Evolutionary conservation across 1,284 basidiomycete species (phyloP), one percentile per base, ranked within the genome.

Genomic region (Puccinia polysora): DNA sequence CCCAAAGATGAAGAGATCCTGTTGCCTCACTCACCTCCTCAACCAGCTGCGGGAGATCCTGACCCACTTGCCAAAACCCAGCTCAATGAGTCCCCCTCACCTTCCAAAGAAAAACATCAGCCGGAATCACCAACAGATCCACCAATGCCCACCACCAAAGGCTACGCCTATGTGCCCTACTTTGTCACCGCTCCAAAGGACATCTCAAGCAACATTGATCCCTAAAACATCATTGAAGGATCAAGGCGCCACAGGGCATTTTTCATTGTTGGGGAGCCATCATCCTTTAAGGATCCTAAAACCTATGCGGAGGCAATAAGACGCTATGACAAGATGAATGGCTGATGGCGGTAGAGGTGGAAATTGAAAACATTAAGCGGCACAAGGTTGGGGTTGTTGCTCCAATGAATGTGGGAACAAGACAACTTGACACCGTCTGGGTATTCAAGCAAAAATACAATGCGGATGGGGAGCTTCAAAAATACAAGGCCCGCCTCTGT

Each of bases 401-500:
- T 7, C 40, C 40, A 43, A 43, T 43, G 40, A 43, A 43, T 8
- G 18, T 18, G 18, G 40, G 40, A 7, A 43, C 40, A 8, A 7
- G 18, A 43, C 18, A 43, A 18, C 50, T 82, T n/a, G 78, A 77
- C 0, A 76, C 60, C 5, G 71, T 75, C 82, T 83, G 81, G 80
- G 78, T 80, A 6, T 82, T 80, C 73, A 75, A 74, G 1, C 76
- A 75, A 63, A 84, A 84, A 65, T 73, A 73, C 18, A 77, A 83
- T 32, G 76, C 76, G 2, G 38, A 78, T 6, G 80, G 82, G 0
- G 63, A 77, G 0, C 65, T 82, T 1, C 45, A 74, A 12, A 73
- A 75, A 14, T 77, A 77, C 70, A 84, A 84, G 62, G 82, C 81
- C 0, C 68, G 78, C 0, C 77, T 83, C 0, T 80, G 83, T 0